A percentile compares a stretch with the other conserved stretches of the same genome.
Conservation (phyloP, 305 asterid species). For the Fraxinus sp. region DNA sequence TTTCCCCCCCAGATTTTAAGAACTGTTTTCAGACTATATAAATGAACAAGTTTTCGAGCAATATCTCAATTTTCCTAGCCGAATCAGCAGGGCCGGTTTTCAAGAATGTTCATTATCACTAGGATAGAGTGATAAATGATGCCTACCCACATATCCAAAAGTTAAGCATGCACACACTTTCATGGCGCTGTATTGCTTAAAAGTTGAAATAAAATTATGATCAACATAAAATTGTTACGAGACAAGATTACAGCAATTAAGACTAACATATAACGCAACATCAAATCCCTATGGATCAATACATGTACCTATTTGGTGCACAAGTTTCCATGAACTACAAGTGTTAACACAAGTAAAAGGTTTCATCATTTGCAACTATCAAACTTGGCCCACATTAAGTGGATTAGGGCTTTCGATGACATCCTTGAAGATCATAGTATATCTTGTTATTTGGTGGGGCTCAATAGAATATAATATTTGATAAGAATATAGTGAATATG, state of each 20-base stretch:
- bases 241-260: not conserved
- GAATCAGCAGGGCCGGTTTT: not conserved
- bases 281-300: not conserved
- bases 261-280: not conserved
- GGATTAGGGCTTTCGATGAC: not conserved
- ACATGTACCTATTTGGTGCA: not conserved
- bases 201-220: not conserved
- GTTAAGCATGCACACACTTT: not conserved
- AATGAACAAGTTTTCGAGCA: not conserved
- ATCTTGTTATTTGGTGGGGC: not conserved
- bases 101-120: not conserved
- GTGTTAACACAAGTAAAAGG: not conserved
- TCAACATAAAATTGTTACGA: not conserved
- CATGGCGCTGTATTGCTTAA: not conserved
- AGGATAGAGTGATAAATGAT: not conserved
- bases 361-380: not conserved
- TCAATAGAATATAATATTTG: not conserved
- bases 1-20: not conserved
- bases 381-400: not conserved
- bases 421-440: conserved; percentile 4
- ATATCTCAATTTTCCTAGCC: not conserved
- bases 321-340: not conserved
- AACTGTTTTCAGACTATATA: not conserved
- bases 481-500: not conserved
- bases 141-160: not conserved